A percentile compares a stretch with the other conserved stretches of the same genome.
Evolutionary conservation across 2,329 filamentous ascomycete species (phyloP).

Genomic region (Exophiala sp.): DNA sequence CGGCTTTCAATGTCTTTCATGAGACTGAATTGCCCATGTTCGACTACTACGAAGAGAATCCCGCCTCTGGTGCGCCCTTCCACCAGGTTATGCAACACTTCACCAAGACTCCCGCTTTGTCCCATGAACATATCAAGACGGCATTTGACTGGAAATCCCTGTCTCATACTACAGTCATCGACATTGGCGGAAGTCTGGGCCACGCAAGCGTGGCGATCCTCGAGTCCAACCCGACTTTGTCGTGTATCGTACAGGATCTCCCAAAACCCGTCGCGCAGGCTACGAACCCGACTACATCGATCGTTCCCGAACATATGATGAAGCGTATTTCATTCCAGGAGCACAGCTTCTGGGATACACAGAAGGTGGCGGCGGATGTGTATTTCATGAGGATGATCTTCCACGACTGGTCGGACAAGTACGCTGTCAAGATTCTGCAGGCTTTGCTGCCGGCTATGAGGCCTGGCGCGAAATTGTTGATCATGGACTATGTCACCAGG

Average conservation of each 20-base stretch:
- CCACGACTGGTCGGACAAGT: conserved; percentile 29
- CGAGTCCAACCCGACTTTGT: conserved; percentile 9
- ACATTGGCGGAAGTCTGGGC: conserved; percentile 33
- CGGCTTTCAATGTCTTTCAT: conserved; percentile 32
- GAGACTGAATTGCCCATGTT: conserved; percentile 34
- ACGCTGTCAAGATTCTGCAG: conserved; percentile 25
- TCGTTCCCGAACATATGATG: conserved; percentile 10
- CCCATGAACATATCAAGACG: conserved; percentile 9
- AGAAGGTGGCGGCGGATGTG: conserved; percentile 28
- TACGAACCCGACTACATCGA: conserved; percentile 12
- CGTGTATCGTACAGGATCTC: conserved; percentile 25
- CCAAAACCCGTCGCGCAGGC: conserved; percentile 18
- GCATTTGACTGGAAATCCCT: conserved; percentile 36
- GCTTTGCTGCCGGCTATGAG: conserved; percentile 26
- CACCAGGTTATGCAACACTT: conserved; percentile 19
- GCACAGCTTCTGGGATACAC: conserved; percentile 29
- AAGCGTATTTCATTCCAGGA: conserved; percentile 24
- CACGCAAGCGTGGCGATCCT: conserved; percentile 21
- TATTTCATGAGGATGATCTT: conserved; percentile 29
- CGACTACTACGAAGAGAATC: conserved; percentile 21
- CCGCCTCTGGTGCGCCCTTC: conserved; percentile 13
- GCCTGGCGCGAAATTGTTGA: conserved; percentile 17
- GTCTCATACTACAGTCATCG: conserved; percentile 49
- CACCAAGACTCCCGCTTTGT: conserved; percentile 15
- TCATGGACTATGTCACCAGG: conserved; percentile 22